phyloP scores from a whole-genome alignment of 2,329 filamentous ascomycete species.

The Trichoderma atroviride region DNA sequence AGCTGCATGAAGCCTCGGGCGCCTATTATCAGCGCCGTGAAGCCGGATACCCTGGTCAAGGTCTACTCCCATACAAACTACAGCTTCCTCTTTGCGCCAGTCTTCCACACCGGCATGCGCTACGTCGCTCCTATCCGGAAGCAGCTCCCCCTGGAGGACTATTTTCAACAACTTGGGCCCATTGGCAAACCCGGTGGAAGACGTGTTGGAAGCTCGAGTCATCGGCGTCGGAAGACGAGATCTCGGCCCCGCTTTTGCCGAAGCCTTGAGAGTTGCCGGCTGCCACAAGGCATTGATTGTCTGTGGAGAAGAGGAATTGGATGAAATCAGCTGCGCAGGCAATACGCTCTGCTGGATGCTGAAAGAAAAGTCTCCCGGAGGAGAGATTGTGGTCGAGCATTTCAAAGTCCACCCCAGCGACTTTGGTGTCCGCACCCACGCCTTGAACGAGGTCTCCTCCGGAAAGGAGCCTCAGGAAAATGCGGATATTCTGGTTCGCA shows the following conservation, averaged over 20 bases:
- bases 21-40: conserved; percentile 74
- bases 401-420: conserved; percentile 82
- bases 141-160: conserved; percentile 89
- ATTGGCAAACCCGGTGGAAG: conserved; percentile 86
- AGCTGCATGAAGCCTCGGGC: conserved; percentile 71
- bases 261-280: conserved; percentile 76
- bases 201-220: conserved; percentile 81
- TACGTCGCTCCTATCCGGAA: conserved; percentile 83
- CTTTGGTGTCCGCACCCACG: conserved; percentile 78
- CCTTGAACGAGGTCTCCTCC: conserved; percentile 76
- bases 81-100: conserved; percentile 91
- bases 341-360: conserved; percentile 88
- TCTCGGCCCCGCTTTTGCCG: conserved; percentile 85
- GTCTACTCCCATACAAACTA: conserved; percentile 86
- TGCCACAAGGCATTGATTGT: conserved; percentile 84
- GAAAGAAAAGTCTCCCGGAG: conserved; percentile 48
- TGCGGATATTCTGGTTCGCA: conserved; percentile 76
- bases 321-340: conserved; percentile 92
- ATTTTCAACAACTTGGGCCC: conserved; percentile 98
- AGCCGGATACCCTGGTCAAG: conserved; percentile 67
- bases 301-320: conserved; percentile 91
- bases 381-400: conserved; percentile 63
- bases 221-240: conserved; percentile 90
- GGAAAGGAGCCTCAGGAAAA: conserved; percentile 88
- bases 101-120: conserved; percentile 94